Base-by-base conservation (phyloP, 2,329 filamentous ascomycete species). In the Samsoniella hepiali region DNA sequence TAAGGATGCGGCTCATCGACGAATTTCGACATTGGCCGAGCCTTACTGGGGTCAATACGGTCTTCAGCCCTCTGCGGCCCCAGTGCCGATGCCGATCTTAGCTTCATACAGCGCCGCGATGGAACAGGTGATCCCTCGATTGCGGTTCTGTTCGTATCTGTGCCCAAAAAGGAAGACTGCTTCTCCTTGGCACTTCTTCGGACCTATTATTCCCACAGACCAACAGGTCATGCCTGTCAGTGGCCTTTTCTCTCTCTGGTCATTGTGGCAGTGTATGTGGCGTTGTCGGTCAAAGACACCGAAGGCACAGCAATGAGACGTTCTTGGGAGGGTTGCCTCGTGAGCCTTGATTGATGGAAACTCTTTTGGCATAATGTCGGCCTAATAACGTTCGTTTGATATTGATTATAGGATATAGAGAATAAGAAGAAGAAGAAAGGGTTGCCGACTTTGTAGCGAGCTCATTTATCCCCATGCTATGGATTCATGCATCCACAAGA, bases 1-100 rank as follows among this genome's bases (percentile, higher is more conserved):
- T 10, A 38, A 38, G 34, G 34, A 8, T 38, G 34, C 17, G n/a
- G 44, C 44, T 45, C 44, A 22, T 45, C 44, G 44, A 45, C 17
- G 7, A 6, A 9, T 9, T 45, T 45, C 17, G 44, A 45, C 44
- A 22, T 22, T 3, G 17, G 4, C n/a, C 6, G 10, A 45, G 17
- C 17, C n/a, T 45, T 45, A n/a, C 17, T 4, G n/a, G 44, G 47
- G 47, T 13, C 22, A 45, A 45, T 45, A 45, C 42, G 42, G n/a
- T 45, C 15, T 22, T 45, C 42, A 45, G 42, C 42, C 42, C 42
- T 22, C 42, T 11, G 9, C 47, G 27, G 40, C 27, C 27, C 27
- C 38, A 31, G 17, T 51, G 22, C 27, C 34, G 45, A 50, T 51
- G 57, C 47, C 31, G 57, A 42, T 59, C 57, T 31, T 59, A 22